Conservation (phyloP, 805 yeast species). For the Saccharomycopsis sp. region DNA sequence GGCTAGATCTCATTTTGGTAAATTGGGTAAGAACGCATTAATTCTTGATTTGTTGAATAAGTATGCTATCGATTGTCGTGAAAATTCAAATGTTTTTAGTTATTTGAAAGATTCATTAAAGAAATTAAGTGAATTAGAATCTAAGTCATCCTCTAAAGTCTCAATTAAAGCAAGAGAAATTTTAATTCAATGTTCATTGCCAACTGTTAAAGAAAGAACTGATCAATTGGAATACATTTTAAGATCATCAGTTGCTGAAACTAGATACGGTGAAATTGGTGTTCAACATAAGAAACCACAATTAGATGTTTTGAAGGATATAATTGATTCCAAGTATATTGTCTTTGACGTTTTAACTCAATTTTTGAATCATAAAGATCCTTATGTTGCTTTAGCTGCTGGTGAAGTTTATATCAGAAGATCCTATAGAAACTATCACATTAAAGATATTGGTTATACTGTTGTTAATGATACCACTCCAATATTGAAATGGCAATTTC, state of each 20-base stretch:
- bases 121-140: conserved; percentile 78
- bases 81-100: conserved; percentile 60
- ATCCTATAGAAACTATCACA: conserved; percentile 93
- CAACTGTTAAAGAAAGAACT: conserved; percentile 91
- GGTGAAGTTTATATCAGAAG: conserved; percentile 95
- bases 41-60: conserved; percentile 76
- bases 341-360: conserved; percentile 94
- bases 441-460: conserved; percentile 61
- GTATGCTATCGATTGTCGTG: conserved; percentile 73
- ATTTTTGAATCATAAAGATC: conserved; percentile 77
- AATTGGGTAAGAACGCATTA: conserved; percentile 87
- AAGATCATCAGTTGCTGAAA: conserved; percentile 82
- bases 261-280: conserved; percentile 81
- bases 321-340: conserved; percentile 91
- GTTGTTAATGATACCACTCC: conserved; percentile 38
- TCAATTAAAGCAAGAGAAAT: conserved; percentile 94
- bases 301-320: conserved; percentile 73
- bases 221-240: conserved; percentile 96
- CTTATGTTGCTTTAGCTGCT: conserved; percentile 90
- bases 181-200: conserved; percentile 92
- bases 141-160: conserved; percentile 87
- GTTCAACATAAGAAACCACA: conserved; percentile 76
- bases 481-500: conserved; percentile 81
- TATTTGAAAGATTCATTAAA: conserved; percentile 67
- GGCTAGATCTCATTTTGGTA: conserved; percentile 79